phyloP scores from a whole-genome alignment of 352 stramenopile species.

The Globisporangium solare region DNA sequence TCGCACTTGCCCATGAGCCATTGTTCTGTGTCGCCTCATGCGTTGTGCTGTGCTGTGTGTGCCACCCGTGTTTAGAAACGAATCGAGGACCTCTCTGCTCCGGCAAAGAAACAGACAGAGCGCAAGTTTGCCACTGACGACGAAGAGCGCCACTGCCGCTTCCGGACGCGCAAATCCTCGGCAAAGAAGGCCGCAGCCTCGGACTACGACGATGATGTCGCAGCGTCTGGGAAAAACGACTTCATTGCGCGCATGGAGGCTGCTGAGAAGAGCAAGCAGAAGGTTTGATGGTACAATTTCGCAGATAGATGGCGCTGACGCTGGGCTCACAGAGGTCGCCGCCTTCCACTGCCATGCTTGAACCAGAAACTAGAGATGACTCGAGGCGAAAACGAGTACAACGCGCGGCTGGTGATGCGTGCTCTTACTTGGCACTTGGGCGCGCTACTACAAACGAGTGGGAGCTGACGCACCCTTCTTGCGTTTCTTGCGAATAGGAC shows the following conservation, averaged over 20 bases:
- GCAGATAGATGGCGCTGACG: too few relatives aligned
- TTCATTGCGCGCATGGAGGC: slow-evolving; percentile 81
- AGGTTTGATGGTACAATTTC: slow-evolving; percentile 26
- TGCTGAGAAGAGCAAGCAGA: slow-evolving; percentile 69
- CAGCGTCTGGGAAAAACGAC: slow-evolving; percentile 12
- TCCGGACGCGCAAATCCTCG: slow-evolving; percentile 31
- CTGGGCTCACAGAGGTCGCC: background rate
- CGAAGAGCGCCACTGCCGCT: slow-evolving; percentile 70
- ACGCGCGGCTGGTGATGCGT: slow-evolving; percentile 43
- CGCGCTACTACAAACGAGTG: too few relatives aligned
- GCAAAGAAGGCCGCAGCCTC: slow-evolving; percentile 20
- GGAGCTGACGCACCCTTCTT: too few relatives aligned
- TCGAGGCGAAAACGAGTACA: slow-evolving; percentile 75
- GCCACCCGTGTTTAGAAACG: slow-evolving; percentile 42
- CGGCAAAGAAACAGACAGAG: slow-evolving; percentile 28
- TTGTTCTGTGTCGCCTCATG: too few relatives aligned
- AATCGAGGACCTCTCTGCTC: slow-evolving; percentile 52
- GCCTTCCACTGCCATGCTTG: background rate
- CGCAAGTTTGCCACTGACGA: slow-evolving; percentile 69
- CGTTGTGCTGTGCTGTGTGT: slow-evolving; percentile 2
- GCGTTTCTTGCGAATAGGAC: too few relatives aligned
- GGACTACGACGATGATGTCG: slow-evolving; percentile 22
- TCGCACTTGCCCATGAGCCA: too few relatives aligned
- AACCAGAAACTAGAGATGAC: slow-evolving; percentile 67
- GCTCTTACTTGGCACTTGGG: too few relatives aligned